A percentile compares a stretch with the other conserved stretches of the same genome.
Conservation (phyloP, 495 filamentous ascomycete species). For the Trichodelitschia bisporula region DNA sequence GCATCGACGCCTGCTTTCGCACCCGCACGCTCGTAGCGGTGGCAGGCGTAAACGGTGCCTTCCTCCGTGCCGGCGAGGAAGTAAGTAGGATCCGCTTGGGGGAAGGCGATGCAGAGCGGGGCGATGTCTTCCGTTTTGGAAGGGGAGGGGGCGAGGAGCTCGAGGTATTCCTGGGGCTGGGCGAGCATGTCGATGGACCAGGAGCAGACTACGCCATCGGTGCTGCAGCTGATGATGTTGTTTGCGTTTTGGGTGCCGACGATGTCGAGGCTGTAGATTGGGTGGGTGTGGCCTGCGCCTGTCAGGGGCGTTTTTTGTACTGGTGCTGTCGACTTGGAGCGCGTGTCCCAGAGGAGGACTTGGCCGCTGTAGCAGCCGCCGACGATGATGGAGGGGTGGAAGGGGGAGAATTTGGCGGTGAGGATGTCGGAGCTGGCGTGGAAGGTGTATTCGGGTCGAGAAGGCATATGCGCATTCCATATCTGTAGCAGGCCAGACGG, state of each 20-base stretch:
- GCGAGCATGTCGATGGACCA: constrained; percentile 97
- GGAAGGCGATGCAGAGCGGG: constrained; percentile 95
- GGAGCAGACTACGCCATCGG: constrained; percentile 85
- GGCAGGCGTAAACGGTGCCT: constrained; percentile 84
- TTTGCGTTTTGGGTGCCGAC: constrained; percentile 97
- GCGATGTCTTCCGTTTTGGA: constrained; percentile 82
- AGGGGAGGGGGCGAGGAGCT: constrained; percentile 62
- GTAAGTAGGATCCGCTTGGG: constrained; percentile 82
- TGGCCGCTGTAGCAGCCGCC: constrained; percentile 91
- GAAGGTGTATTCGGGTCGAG: constrained; percentile 86
- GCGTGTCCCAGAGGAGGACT: constrained; percentile 94
- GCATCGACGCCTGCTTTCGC: constrained; percentile 87
- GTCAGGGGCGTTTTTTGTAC: constrained; percentile 92
- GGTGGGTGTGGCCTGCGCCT: constrained; percentile 80
- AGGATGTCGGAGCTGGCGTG: constrained; percentile 91
- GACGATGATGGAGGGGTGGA: constrained; percentile 86
- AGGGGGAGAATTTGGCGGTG: constrained; percentile 87
- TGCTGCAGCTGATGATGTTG: constrained; percentile 89
- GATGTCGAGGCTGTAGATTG: constrained; percentile 83
- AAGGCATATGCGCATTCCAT: constrained; percentile 88
- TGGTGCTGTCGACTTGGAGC: constrained; percentile 50
- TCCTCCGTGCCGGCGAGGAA: constrained; percentile 95
- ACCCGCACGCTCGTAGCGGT: constrained; percentile 87
- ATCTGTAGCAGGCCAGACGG: constrained; percentile 86
- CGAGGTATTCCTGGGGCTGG: constrained; percentile 77